These are phyloP conservation scores for Pythium pectinolyticum DNA, from an alignment of 352 stramenopile genomes.

Conservation along the genomic window DNA sequence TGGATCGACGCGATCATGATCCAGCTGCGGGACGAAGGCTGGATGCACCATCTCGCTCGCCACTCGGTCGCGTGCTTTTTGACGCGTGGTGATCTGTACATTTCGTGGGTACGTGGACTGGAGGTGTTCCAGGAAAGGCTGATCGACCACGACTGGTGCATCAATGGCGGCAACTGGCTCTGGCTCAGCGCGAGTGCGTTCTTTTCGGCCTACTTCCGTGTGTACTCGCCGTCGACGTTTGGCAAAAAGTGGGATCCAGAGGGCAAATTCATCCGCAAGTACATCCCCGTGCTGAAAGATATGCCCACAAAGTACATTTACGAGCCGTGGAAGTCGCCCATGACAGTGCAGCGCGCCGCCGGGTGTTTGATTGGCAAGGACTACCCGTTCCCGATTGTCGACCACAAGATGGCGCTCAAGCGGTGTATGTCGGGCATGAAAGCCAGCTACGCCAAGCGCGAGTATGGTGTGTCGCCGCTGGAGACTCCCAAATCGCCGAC, in stretches of 20 bases:
- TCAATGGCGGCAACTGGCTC: slow-evolving; percentile 98
- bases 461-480: slow-evolving; percentile 26
- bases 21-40: slow-evolving; percentile 88
- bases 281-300: slow-evolving; percentile 88
- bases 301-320: slow-evolving; percentile 97
- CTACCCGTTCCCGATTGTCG: slow-evolving; percentile 95
- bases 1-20: slow-evolving; percentile 98
- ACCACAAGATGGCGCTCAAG: slow-evolving; percentile 90
- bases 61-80: slow-evolving; percentile 98
- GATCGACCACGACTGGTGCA: slow-evolving; percentile 96
- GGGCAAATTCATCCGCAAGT: slow-evolving; percentile 92
- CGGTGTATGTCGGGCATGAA: slow-evolving; percentile 91
- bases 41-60: slow-evolving; percentile 87
- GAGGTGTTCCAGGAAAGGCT: slow-evolving; percentile 92
- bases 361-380: slow-evolving; percentile 90
- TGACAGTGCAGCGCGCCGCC: slow-evolving; percentile 78
- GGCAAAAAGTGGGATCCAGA: slow-evolving; percentile 96
- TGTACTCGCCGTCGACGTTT: slow-evolving; percentile 94
- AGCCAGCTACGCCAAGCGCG: slow-evolving; percentile 55
- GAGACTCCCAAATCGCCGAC: neutral
- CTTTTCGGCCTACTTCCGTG: slow-evolving; percentile 98
- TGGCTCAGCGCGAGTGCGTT: slow-evolving; percentile 95
- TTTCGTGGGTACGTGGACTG: slow-evolving; percentile 93
- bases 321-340: slow-evolving; percentile 95
- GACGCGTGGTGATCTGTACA: slow-evolving; percentile 96